Evolutionary conservation across 768 basidiomycete genomes (phyloP).

Genomic region (Suillus plorans): DNA sequence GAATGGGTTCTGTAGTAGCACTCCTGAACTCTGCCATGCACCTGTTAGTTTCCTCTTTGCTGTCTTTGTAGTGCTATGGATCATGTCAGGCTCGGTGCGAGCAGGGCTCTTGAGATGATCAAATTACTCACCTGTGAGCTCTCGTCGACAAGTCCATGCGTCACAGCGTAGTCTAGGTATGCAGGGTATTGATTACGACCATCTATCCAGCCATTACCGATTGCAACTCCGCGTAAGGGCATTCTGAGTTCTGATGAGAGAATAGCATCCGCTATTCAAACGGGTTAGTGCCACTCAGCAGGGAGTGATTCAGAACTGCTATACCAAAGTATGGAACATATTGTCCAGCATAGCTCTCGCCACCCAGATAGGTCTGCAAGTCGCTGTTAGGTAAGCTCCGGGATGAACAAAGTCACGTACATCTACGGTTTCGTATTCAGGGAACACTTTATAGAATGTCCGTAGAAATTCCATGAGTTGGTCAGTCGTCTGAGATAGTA

Average conservation of each 20-base stretch:
- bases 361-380: slow-evolving; percentile 88
- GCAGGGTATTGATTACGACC: slow-evolving; percentile 84
- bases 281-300: neutral
- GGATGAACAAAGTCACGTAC: slow-evolving; percentile 46
- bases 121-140: slow-evolving; percentile 56
- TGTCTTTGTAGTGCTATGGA: slow-evolving; percentile 57
- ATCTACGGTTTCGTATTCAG: slow-evolving; percentile 80
- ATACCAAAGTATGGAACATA: slow-evolving; percentile 95
- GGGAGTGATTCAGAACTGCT: slow-evolving; percentile 13
- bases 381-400: slow-evolving; percentile 11
- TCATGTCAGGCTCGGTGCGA: neutral
- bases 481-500: slow-evolving; percentile 53
- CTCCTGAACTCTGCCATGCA: slow-evolving; percentile 52
- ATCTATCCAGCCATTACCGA: slow-evolving; percentile 99
- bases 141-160: slow-evolving; percentile 73
- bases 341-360: slow-evolving; percentile 97
- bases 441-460: slow-evolving; percentile 91
- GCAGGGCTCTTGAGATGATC: neutral
- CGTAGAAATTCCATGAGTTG: slow-evolving; percentile 83
- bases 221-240: slow-evolving; percentile 77
- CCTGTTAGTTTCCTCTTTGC: slow-evolving; percentile 53
- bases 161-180: slow-evolving; percentile 83
- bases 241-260: slow-evolving; percentile 58
- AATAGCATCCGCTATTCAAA: slow-evolving; percentile 67
- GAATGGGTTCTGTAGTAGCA: slow-evolving; percentile 50